These are phyloP conservation scores for Biscogniauxia marginata DNA, from an alignment of 2,329 filamentous ascomycete genomes.

Conservation along the genomic window DNA sequence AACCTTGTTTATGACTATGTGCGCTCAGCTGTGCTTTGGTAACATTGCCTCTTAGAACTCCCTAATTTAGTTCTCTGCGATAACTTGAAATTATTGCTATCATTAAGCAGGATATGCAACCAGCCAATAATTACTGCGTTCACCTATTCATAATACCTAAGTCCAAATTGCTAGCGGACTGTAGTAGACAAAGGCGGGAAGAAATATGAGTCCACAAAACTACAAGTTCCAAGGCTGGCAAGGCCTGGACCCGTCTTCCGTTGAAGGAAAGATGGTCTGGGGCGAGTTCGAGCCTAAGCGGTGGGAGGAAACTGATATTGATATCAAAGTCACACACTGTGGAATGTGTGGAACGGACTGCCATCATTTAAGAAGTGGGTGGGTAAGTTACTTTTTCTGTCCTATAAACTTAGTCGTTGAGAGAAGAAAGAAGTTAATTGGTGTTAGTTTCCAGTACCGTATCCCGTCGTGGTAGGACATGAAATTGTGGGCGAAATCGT, in stretches of 20 bases:
- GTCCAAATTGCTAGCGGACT: no score
- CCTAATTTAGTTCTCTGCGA: background rate
- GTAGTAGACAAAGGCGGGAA: background rate
- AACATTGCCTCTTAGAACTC: background rate
- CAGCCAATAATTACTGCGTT: no score
- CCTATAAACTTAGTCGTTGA: background rate
- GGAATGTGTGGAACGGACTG: slow-evolving; percentile 47
- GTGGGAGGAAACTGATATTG: slow-evolving; percentile 48
- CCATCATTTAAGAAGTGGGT: slow-evolving; percentile 42
- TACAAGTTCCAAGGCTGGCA: slow-evolving; percentile 6
- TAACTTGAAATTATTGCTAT: background rate
- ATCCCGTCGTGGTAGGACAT: slow-evolving; percentile 42
- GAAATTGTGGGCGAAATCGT: slow-evolving; percentile 48
- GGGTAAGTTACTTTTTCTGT: slow-evolving; percentile 8
- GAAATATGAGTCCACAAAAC: background rate
- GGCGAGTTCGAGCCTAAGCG: slow-evolving; percentile 41
- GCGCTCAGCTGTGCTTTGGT: no score
- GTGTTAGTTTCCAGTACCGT: slow-evolving; percentile 13
- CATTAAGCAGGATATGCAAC: no score
- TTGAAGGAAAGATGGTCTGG: slow-evolving; percentile 8
- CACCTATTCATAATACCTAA: no score
- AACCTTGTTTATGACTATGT: no score
- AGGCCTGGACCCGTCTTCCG: background rate
- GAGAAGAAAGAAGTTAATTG: background rate
- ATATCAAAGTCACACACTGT: slow-evolving; percentile 48